Evolutionary conservation across 2,329 filamentous ascomycete genomes (phyloP).

Genomic region (Coniochaeta hoffmannii): DNA sequence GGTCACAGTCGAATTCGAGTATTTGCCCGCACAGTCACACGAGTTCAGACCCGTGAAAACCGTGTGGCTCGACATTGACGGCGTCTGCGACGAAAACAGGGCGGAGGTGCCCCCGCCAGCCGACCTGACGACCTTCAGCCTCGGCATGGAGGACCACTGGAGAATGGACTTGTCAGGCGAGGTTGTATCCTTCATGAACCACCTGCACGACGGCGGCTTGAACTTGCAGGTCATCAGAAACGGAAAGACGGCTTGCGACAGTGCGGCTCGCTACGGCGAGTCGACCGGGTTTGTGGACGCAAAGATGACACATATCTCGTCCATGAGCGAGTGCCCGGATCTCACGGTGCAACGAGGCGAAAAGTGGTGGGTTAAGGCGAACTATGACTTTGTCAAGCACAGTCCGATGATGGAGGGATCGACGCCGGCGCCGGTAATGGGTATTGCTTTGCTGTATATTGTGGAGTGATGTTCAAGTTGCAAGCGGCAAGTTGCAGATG

Average conservation of each 20-base stretch:
- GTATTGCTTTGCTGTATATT: slow-evolving; percentile 9
- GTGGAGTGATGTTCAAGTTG: not conserved
- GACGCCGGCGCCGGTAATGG: slow-evolving; percentile 12
- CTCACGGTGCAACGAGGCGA: slow-evolving; percentile 1
- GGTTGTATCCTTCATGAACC: slow-evolving; percentile 5
- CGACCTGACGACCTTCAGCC: slow-evolving; percentile 3
- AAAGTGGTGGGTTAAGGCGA: slow-evolving; percentile 11
- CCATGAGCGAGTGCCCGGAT: slow-evolving; percentile 9
- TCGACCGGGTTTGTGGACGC: slow-evolving; percentile 9
- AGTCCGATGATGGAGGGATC: slow-evolving; percentile 7
- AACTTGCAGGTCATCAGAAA: slow-evolving; percentile 8
- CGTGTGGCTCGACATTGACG: slow-evolving; percentile 18
- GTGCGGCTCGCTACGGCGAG: slow-evolving; percentile 11
- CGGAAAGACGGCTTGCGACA: slow-evolving; percentile 8
- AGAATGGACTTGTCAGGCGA: slow-evolving; percentile 6
- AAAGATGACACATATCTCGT: slow-evolving; percentile 11
- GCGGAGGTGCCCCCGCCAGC: slow-evolving; percentile 9
- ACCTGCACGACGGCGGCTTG: slow-evolving; percentile 13
- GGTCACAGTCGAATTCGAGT: slow-evolving; percentile 15
- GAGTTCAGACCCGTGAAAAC: slow-evolving; percentile 10
- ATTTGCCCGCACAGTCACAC: slow-evolving; percentile 6
- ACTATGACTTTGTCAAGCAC: slow-evolving; percentile 14
- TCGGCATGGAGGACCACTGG: slow-evolving; percentile 11
- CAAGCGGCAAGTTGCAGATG: not conserved
- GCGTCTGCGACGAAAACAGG: slow-evolving; percentile 10